These are phyloP conservation scores for Lactarius quietus DNA, from an alignment of 768 basidiomycete species.

Conservation along the genomic window DNA sequence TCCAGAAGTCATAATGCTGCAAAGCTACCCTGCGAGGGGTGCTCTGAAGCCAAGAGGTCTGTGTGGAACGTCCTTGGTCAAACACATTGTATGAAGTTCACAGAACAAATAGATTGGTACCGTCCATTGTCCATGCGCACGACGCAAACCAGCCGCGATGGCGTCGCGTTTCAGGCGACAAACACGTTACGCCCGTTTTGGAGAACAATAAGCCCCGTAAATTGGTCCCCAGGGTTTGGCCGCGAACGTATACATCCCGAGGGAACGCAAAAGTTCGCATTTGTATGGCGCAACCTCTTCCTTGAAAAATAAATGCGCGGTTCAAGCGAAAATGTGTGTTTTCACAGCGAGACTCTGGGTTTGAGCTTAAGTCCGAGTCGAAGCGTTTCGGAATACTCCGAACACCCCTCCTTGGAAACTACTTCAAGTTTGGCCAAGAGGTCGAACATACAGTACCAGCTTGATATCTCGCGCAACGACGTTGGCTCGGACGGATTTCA, in stretches of 20 bases:
- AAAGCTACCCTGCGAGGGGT: neutral
- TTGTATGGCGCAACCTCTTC: neutral
- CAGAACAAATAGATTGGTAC: neutral
- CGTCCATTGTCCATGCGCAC: neutral
- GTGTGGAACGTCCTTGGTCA: neutral
- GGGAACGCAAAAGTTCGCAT: no score
- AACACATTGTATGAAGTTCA: neutral
- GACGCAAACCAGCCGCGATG: neutral
- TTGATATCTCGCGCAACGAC: neutral
- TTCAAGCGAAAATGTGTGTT: neutral
- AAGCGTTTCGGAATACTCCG: neutral
- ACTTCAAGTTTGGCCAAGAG: neutral
- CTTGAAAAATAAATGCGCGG: no score
- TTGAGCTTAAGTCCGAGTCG: neutral
- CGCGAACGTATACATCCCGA: neutral
- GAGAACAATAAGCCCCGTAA: conserved; percentile 10
- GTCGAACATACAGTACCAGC: neutral
- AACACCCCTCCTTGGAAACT: neutral
- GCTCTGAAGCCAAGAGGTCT: neutral
- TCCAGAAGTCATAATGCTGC: neutral
- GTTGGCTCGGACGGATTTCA: neutral
- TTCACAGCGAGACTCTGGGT: neutral
- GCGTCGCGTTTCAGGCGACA: neutral
- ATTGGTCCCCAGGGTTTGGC: neutral
- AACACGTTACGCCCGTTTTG: conserved; percentile 7